Evolutionary conservation across 163 green algal species (phyloP), one percentile per base, ranked within the genome.

Genomic region (Trebouxiophyceae sp.): DNA sequence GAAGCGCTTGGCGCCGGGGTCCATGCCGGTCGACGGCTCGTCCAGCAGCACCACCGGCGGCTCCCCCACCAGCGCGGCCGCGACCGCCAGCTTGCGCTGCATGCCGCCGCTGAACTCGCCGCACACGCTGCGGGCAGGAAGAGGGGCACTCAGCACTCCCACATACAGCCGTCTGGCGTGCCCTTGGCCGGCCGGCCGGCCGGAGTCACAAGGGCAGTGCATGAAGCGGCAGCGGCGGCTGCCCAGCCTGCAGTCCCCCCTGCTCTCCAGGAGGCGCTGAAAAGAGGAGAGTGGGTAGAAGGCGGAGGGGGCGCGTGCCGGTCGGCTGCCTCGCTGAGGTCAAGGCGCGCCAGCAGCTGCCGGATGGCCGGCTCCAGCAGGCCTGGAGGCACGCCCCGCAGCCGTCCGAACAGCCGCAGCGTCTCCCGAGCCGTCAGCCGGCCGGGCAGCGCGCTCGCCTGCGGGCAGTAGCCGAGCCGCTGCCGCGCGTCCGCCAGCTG

Each of bases 401-500:
- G 58, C 4, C 75, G 63, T 0, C 71, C 81, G 60, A 83, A 89
- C 67, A 89, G 63, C 4, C 72, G 63, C 54, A 89, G 61, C n/a
- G 84, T 69, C 78, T 93, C 88, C 0, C 75, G 54, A n/a, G 79
- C 84, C 5, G 88, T 94, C 69, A 95, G 76, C 2, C 69, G 68
- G 0, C 65, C 72, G 4, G 85, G 84, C 65, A 95, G 79, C 2
- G 77, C 86, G 50, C 86, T 83, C 26, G 29, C 27, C 47, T 95
- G 86, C 2, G 88, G 88, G 80, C 87, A 95, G 81, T 95, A 94
- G 22, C 88, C 88, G 58, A 92, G 45, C 32, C 68, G 66, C 45
- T 68, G 73, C 47, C 80, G 60, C 1, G 82, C 83, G 28, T 59
- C 66, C 16, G 65, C 39, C 28, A 84, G 66, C 20, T 74, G 27